Percentiles rank a stretch among this genome's conserved stretches.
Evolutionary conservation across 192 early-diverging fungal species (phyloP).

Genomic region (Backusella tarrabulga): DNA sequence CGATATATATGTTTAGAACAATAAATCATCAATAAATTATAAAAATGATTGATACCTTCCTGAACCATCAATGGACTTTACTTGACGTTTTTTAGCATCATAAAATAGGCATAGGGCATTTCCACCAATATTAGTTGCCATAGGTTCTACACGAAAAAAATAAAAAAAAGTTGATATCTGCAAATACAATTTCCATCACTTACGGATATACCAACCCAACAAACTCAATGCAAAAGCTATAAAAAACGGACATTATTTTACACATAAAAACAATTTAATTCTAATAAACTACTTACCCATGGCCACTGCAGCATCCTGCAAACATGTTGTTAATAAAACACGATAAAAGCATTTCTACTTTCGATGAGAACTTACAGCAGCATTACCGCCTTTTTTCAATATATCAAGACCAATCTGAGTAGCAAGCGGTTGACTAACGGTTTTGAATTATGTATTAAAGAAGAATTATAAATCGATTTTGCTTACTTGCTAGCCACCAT

Average conservation of each 20-base stretch:
- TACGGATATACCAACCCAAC: background rate
- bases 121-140: conserved; percentile 74
- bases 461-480: background rate
- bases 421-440: conserved; percentile 67
- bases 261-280: background rate
- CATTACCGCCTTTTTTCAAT: conserved; percentile 69
- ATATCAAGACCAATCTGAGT: conserved; percentile 62
- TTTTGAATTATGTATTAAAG: background rate
- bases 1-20: background rate
- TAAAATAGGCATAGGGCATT: conserved; percentile 80
- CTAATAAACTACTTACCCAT: conserved; percentile 11
- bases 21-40: background rate
- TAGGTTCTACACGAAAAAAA: conserved; percentile 52
- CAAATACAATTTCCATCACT: background rate
- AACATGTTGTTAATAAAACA: background rate
- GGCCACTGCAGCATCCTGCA: conserved; percentile 58
- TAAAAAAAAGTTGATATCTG: background rate
- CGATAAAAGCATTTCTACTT: background rate
- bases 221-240: background rate
- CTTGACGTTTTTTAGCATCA: conserved; percentile 52
- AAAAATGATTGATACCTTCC: conserved; percentile 37
- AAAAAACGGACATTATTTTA: background rate
- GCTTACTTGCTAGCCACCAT: conserved; percentile 57
- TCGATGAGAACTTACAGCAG: conserved; percentile 52
- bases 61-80: conserved; percentile 59